Evolutionary conservation across 2,329 filamentous ascomycete genomes (phyloP).

Genomic region (Furcasterigmium sp.): DNA sequence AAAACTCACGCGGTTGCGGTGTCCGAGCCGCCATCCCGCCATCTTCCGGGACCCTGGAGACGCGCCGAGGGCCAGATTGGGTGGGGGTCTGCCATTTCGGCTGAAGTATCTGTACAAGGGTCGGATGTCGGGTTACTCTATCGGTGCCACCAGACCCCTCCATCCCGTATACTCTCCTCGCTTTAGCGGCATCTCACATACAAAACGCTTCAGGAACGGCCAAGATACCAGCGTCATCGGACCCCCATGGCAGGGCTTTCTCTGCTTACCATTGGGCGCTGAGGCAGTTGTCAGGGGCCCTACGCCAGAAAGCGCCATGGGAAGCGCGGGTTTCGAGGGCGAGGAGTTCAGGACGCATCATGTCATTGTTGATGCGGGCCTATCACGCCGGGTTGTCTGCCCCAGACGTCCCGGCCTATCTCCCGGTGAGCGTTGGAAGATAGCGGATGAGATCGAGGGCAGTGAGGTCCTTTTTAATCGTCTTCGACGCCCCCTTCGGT

Average conservation of each 20-base stretch:
- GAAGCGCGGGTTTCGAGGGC: not conserved
- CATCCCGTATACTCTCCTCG: not conserved
- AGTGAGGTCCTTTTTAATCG: no score
- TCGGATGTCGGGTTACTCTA: not conserved
- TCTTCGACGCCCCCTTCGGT: no score
- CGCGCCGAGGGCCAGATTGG: not conserved
- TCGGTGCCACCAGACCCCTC: not conserved
- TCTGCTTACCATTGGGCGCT: not conserved
- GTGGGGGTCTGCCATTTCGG: not conserved
- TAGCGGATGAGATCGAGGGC: not conserved
- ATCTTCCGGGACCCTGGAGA: slow-evolving; percentile 4
- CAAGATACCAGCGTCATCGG: slow-evolving; percentile 3
- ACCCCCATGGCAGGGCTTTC: not conserved
- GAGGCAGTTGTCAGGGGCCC: not conserved
- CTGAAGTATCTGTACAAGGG: slow-evolving; percentile 1
- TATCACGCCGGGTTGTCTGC: slow-evolving; percentile 1
- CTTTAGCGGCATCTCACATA: no score
- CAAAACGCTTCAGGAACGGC: not conserved
- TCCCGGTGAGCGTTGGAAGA: not conserved
- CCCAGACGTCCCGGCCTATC: slow-evolving; percentile 1
- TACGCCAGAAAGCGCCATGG: not conserved
- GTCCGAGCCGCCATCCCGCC: slow-evolving; percentile 13
- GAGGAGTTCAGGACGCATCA: not conserved
- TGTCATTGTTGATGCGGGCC: slow-evolving; percentile 1
- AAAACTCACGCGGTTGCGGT: slow-evolving; percentile 3